phyloP scores from a whole-genome alignment of 2,329 filamentous ascomycete genomes.

The Pyrenophora tritici-repentis region DNA sequence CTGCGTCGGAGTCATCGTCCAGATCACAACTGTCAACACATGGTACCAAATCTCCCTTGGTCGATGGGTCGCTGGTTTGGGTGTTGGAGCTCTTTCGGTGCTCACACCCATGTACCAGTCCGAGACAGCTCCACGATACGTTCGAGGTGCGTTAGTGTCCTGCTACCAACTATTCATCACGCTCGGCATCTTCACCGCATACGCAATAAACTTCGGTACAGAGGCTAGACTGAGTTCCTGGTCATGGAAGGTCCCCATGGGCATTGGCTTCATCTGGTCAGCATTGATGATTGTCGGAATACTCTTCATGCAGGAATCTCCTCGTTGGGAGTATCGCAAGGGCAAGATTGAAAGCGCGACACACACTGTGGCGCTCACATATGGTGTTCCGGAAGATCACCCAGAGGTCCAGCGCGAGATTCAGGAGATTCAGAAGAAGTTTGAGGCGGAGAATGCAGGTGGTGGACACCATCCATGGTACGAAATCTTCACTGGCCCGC shows the following conservation, averaged over 20 bases:
- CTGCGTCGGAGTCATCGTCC: slow-evolving; percentile 67
- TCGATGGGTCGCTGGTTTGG: slow-evolving; percentile 68
- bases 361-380: slow-evolving; percentile 58
- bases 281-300: slow-evolving; percentile 60
- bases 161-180: slow-evolving; percentile 73
- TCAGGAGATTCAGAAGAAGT: slow-evolving; percentile 60
- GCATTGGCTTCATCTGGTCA: slow-evolving; percentile 62
- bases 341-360: slow-evolving; percentile 58
- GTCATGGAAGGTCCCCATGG: slow-evolving; percentile 69
- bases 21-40: slow-evolving; percentile 61
- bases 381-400: slow-evolving; percentile 62
- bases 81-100: slow-evolving; percentile 68
- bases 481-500: slow-evolving; percentile 68
- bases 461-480: slow-evolving; percentile 50
- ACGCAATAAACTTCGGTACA: slow-evolving; percentile 65
- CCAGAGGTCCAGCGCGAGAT: slow-evolving; percentile 59
- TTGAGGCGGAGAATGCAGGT: slow-evolving; percentile 56
- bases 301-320: slow-evolving; percentile 60
- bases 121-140: slow-evolving; percentile 67
- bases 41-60: slow-evolving; percentile 71
- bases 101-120: slow-evolving; percentile 66
- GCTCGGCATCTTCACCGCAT: slow-evolving; percentile 63
- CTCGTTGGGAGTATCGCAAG: slow-evolving; percentile 63
- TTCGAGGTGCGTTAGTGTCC: slow-evolving; percentile 66
- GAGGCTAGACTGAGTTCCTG: slow-evolving; percentile 53